These are phyloP conservation scores for Mycena olivaceomarginata DNA, from an alignment of 768 basidiomycete genomes.

Conservation along the genomic window DNA sequence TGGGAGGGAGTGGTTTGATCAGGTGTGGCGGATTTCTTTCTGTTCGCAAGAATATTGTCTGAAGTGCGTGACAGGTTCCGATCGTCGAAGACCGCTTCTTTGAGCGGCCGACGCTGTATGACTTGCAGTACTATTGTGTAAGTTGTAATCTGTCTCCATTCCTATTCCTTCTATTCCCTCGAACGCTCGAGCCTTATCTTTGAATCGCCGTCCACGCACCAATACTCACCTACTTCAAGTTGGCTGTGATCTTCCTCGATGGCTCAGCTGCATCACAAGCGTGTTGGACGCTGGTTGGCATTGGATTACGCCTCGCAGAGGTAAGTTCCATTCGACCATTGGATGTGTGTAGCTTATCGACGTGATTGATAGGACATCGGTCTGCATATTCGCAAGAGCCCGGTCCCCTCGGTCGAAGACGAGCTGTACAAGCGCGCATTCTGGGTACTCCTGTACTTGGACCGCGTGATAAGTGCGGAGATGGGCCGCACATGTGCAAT, in stretches of 20 bases:
- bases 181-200: too few species aligned
- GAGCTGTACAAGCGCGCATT: slow-evolving; percentile 86
- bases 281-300: slow-evolving; percentile 81
- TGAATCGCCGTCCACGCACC: too few species aligned
- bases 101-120: slow-evolving; percentile 78
- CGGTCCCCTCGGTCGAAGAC: slow-evolving; percentile 68
- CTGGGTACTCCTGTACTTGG: slow-evolving; percentile 65
- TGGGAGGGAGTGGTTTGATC: slow-evolving; percentile 82
- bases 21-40: slow-evolving; percentile 58
- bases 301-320: slow-evolving; percentile 42
- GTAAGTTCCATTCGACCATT: slow-evolving; percentile 49
- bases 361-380: slow-evolving; percentile 30
- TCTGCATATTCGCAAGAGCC: slow-evolving; percentile 47
- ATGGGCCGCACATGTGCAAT: slow-evolving; percentile 68
- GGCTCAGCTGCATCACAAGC: slow-evolving; percentile 77
- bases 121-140: slow-evolving; percentile 81
- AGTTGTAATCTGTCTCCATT: slow-evolving; percentile 45
- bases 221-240: slow-evolving; percentile 52
- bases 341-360: slow-evolving; percentile 69
- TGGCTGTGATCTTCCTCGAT: slow-evolving; percentile 72
- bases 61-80: slow-evolving; percentile 51
- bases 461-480: slow-evolving; percentile 66
- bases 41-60: not conserved
- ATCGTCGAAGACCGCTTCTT: slow-evolving; percentile 77
- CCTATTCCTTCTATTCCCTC: not conserved